Base-by-base conservation (phyloP, 805 yeast species). In the Scheffersomyces coipomensis region DNA sequence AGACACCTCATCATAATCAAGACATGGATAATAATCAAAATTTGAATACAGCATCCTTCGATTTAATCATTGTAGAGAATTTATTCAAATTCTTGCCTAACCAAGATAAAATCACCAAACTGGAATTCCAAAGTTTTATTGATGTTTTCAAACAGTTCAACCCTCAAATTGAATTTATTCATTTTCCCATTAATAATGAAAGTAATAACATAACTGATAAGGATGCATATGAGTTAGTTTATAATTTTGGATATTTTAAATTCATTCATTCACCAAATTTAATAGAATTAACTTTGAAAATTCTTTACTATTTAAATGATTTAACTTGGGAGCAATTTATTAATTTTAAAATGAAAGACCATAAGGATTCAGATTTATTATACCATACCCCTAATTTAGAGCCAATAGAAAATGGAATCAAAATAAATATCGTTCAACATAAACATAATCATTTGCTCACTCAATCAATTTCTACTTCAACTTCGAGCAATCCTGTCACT, bases 191-290 rank as follows among this genome's bases (percentile, higher is more conserved):
- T 23, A 10, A 29, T 32, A 27, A 34, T 19, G 38, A 30, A 17
- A 56, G 61, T 12, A 55, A 60, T 13, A 58, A 56, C n/a, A 34
- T 39, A 3, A 35, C 42, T 7, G 33, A 43, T 13, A 44, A 42
- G 3, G 33, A 45, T 15, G 33, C 16, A 18, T 53, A 53, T 15
- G 41, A 43, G 16, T 52, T 68, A 29, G 62, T 69, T 43, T 30
- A 42, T 11, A 75, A 73, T 11, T 77, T 75, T 47, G 86, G 82
- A 0, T 82, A 75, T 47, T 68, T 82, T 27, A 75, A 73, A 38
- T 78, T 76, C 46, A 40, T 40, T 19, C 35, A 35, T 10, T 30
- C 26, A 12, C 46, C 49, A 3, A 37, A 45, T 21, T 29, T 56
- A 29, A 81, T 76, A 51, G 69, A 66, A 15, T 74, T 73, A 44